Evolutionary conservation across 495 filamentous ascomycete species (phyloP), one percentile per base, ranked within the genome.

Genomic region (Hapsidospora chrysogenum): DNA sequence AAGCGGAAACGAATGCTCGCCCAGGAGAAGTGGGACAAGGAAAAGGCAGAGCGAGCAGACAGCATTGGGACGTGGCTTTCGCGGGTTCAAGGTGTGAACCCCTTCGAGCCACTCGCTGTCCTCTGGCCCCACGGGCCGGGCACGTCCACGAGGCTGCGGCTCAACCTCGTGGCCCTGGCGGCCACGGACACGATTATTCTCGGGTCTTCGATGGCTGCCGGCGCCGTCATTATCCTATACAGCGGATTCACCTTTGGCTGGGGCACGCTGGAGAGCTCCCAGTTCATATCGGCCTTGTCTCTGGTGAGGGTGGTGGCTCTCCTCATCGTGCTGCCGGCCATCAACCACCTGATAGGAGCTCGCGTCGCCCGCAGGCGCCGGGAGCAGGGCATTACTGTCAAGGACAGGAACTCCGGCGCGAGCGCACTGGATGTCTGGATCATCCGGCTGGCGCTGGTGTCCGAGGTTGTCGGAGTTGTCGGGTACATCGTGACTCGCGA

Each of bases 221-320:
- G 81, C 27, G 74, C 74, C 9, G 68, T 94, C 17, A 64, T 85
- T 31, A 63, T 94, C 36, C 62, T 86, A 33, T 97, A 95, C 50
- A 67, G 75, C 9, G 73, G 80, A 35, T 75, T 65, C 46, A 66
- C 73, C 49, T 95, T 96, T 50, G 61, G 61, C 13, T 97, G 89
- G 89, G 65, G 68, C 20, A 83, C 74, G 28, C 66, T 76, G 30
- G 75, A 93, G 49, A 76, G 74, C 13, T 78, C 75, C 37, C 57
- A 74, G 9, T 94, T 86, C 53, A 65, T 94, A 31, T 82, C 76
- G 0, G 55, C 80, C 29, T 69, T 81, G 37, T 92, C 83, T 53
- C 60, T 64, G 36, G 67, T 69, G 32, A 76, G 89, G 9, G 83
- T 94, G 19, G 41, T 74, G 21, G 72, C 70, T 22, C 71, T 97